A percentile compares a stretch with the other conserved stretches of the same genome.
phyloP scores from a whole-genome alignment of 352 stramenopile species.

The Phytophthora tentaculata region DNA sequence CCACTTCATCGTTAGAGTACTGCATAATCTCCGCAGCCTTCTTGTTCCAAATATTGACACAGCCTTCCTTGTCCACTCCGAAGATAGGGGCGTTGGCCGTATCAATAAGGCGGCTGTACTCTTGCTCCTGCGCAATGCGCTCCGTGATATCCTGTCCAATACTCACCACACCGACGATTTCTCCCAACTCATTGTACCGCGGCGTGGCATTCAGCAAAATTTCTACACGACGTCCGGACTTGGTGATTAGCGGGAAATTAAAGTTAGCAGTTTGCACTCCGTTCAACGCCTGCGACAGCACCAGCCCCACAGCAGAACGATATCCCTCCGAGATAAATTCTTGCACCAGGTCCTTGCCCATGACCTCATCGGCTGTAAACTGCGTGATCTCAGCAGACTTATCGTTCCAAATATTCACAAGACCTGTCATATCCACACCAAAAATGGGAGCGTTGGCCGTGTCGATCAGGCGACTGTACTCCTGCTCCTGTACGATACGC shows the following conservation, averaged over 20 bases:
- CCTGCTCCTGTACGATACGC: conserved; percentile 87
- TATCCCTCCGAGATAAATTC: conserved; percentile 90
- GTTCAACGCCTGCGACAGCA: conserved; percentile 76
- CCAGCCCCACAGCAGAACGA: conserved; percentile 57
- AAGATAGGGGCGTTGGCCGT: conserved; percentile 92
- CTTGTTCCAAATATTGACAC: conserved; percentile 93
- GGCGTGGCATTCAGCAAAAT: conserved; percentile 85
- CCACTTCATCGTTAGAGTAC: conserved; percentile 89
- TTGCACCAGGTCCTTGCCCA: conserved; percentile 88
- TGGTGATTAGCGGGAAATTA: conserved; percentile 85
- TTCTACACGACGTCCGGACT: conserved; percentile 70
- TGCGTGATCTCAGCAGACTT: conserved; percentile 91
- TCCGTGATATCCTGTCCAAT: conserved; percentile 89
- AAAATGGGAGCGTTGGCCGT: conserved; percentile 91
- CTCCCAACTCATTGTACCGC: conserved; percentile 72
- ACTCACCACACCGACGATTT: conserved; percentile 84
- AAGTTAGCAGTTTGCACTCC: conserved; percentile 83
- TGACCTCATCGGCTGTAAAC: conserved; percentile 88
- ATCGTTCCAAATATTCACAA: conserved; percentile 92
- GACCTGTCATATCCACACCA: conserved; percentile 74
- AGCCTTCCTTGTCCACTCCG: conserved; percentile 80
- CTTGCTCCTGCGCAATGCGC: conserved; percentile 93
- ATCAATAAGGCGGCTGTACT: conserved; percentile 89
- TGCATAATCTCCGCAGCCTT: conserved; percentile 92
- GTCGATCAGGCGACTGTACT: conserved; percentile 88